phyloP scores from a whole-genome alignment of 192 early-diverging fungal genomes.

The Podila epicladia region DNA sequence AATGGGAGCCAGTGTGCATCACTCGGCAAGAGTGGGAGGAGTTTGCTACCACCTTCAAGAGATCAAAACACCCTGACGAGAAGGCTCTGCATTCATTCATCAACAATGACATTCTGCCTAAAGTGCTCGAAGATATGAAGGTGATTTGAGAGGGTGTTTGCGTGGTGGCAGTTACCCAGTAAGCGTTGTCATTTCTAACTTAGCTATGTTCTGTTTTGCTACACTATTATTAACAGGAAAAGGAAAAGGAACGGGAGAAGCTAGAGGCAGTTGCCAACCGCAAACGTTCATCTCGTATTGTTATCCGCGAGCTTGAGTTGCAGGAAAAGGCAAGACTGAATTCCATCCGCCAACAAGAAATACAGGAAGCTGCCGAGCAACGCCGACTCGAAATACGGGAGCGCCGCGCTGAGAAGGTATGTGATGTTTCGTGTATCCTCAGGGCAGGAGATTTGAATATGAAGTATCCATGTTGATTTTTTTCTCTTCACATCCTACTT shows the following conservation, averaged over 20 bases:
- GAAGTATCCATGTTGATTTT: no score
- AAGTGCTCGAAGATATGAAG: slow-evolving; percentile 62
- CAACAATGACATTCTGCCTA: slow-evolving; percentile 64
- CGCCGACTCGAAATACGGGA: slow-evolving; percentile 33
- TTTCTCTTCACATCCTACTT: not conserved
- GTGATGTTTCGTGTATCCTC: not conserved
- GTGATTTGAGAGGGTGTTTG: slow-evolving; percentile 1
- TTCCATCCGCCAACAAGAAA: slow-evolving; percentile 24
- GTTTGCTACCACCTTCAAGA: slow-evolving; percentile 69
- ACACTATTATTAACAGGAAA: slow-evolving; percentile 38
- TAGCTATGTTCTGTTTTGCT: not conserved
- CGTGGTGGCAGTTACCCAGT: not conserved
- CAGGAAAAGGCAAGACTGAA: slow-evolving; percentile 56
- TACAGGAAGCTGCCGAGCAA: slow-evolving; percentile 15
- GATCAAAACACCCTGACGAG: slow-evolving; percentile 62
- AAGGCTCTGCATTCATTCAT: slow-evolving; percentile 65
- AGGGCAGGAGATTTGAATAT: not conserved
- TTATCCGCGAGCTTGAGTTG: slow-evolving; percentile 66
- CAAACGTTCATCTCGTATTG: slow-evolving; percentile 71
- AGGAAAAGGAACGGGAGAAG: slow-evolving; percentile 63
- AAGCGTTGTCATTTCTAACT: not conserved
- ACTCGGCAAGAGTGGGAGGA: slow-evolving; percentile 69
- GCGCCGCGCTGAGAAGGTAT: slow-evolving; percentile 41
- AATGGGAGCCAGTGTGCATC: slow-evolving; percentile 64
- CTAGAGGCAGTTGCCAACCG: slow-evolving; percentile 66